These are phyloP conservation scores for Solanum megistacrolobum DNA, from an alignment of 257 asterid genomes.

Conservation along the genomic window DNA sequence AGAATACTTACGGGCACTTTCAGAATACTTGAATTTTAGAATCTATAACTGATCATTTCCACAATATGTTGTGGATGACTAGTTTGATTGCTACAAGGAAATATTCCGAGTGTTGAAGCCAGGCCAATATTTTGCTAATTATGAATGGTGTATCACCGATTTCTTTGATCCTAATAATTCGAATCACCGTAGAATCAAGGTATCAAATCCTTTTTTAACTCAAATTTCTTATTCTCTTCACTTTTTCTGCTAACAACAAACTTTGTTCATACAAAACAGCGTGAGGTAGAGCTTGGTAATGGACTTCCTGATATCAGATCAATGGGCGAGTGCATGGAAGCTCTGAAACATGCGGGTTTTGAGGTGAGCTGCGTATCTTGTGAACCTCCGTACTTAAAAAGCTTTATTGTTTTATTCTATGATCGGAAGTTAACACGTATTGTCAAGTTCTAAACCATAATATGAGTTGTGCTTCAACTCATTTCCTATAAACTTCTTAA, in stretches of 20 bases:
- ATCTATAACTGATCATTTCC: not conserved
- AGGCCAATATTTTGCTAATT: not conserved
- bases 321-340: not conserved
- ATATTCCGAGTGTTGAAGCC: constrained; percentile 6
- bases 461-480: not conserved
- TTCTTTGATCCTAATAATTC: not conserved
- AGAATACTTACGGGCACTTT: not conserved
- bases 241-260: not conserved
- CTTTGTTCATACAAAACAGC: not conserved
- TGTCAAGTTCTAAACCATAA: not conserved
- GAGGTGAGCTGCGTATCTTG: not conserved
- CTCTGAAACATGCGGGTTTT: constrained; percentile 7
- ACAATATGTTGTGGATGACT: not conserved
- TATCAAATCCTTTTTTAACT: not conserved
- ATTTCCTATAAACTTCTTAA: not conserved
- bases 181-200: not conserved
- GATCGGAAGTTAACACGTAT: not conserved
- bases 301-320: constrained; percentile 14
- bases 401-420: not conserved
- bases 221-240: not conserved
- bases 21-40: not conserved
- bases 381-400: not conserved
- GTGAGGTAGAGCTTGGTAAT: constrained; percentile 7
- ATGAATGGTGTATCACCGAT: constrained; percentile 4
- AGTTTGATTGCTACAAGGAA: constrained; percentile 8